phyloP scores from a whole-genome alignment of 495 filamentous ascomycete genomes.

The Penicillium diatomitis region DNA sequence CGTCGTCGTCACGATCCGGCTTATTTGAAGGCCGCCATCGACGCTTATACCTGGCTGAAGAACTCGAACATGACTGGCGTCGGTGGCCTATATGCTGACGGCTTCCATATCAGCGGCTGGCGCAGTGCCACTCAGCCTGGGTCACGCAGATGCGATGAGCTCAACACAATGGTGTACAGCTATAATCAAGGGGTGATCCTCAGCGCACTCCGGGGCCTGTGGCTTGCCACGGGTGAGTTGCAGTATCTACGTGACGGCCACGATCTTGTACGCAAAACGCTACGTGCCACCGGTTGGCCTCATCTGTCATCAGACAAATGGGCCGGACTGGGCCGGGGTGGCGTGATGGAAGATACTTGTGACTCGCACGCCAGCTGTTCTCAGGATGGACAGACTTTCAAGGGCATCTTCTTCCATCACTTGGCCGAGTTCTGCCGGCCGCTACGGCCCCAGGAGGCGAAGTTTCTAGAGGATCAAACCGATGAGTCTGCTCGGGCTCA shows the following conservation, averaged over 20 bases:
- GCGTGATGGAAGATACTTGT: constrained; percentile 79
- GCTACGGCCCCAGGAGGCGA: constrained; percentile 36
- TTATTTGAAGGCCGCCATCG: constrained; percentile 60
- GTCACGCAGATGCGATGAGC: constrained; percentile 57
- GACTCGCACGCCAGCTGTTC: constrained; percentile 67
- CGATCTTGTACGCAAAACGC: constrained; percentile 57
- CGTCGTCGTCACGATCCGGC: constrained; percentile 48
- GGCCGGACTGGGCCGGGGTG: constrained; percentile 66
- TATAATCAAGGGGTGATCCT: constrained; percentile 97
- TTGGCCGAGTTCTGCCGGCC: constrained; percentile 70
- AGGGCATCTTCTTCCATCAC: constrained; percentile 92
- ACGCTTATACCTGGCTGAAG: constrained; percentile 76
- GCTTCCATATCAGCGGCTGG: constrained; percentile 78
- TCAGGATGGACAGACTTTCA: constrained; percentile 88
- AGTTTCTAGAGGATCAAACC: constrained; percentile 23
- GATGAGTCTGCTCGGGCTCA: constrained; percentile 11
- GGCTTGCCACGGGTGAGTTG: constrained; percentile 55
- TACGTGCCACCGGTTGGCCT: constrained; percentile 68
- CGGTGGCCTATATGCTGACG: constrained; percentile 75
- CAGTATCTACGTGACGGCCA: constrained; percentile 75
- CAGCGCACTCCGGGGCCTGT: constrained; percentile 72
- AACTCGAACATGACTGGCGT: constrained; percentile 71
- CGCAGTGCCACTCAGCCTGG: constrained; percentile 34
- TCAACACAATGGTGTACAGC: constrained; percentile 85
- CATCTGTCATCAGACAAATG: constrained; percentile 39